Percentiles rank a stretch among this genome's conserved stretches.
These are phyloP conservation scores for Furculomyces boomerangus DNA, from an alignment of 371 early-diverging fungal species.

Conservation along the genomic window DNA sequence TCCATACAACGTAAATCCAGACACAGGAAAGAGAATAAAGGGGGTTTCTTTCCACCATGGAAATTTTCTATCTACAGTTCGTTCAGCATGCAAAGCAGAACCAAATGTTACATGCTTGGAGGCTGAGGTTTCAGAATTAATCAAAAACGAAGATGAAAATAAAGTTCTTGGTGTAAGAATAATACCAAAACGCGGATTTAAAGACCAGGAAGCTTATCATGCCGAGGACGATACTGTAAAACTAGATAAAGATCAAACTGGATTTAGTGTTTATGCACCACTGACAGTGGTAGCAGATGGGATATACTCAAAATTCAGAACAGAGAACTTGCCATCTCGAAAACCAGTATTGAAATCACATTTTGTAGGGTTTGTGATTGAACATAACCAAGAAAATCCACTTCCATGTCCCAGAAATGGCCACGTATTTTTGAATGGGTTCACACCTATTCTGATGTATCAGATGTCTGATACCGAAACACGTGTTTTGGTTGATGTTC, in stretches of 20 bases:
- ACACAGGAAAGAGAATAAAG: conserved; percentile 24
- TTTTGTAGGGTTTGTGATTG: conserved; percentile 30
- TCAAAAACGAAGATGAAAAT: conserved; percentile 19
- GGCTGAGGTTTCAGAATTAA: conserved; percentile 40
- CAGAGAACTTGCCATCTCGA: conserved; percentile 3
- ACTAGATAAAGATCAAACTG: neutral
- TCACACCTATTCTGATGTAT: conserved; percentile 83
- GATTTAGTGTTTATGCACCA: neutral
- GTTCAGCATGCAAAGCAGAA: conserved; percentile 40
- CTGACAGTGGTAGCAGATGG: conserved; percentile 80
- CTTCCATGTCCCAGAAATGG: conserved; percentile 77
- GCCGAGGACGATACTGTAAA: neutral
- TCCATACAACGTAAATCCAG: conserved; percentile 34
- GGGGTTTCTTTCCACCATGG: conserved; percentile 91
- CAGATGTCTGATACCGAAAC: conserved; percentile 79
- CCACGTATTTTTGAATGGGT: conserved; percentile 68
- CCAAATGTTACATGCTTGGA: conserved; percentile 55
- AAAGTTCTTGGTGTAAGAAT: conserved; percentile 2
- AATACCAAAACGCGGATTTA: neutral
- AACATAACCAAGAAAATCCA: conserved; percentile 31
- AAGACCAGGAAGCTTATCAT: neutral
- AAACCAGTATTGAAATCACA: conserved; percentile 13
- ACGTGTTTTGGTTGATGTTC: conserved; percentile 81
- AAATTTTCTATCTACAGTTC: conserved; percentile 65
- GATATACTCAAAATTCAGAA: conserved; percentile 81